phyloP scores from a whole-genome alignment of 495 filamentous ascomycete genomes.

The Trichoderma gamsii region DNA sequence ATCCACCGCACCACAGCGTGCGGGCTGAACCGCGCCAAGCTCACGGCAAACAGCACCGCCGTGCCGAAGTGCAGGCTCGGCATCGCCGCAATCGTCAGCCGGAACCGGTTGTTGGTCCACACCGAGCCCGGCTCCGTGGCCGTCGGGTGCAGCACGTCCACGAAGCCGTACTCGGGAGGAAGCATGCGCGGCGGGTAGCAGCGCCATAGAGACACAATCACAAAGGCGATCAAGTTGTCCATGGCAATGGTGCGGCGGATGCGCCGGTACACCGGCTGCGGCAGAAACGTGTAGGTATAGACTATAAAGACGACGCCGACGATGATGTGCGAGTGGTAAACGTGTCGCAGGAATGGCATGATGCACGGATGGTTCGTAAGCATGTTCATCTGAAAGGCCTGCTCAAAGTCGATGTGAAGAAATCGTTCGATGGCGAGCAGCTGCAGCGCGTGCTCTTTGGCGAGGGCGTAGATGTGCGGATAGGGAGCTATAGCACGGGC shows the following conservation, averaged over 20 bases:
- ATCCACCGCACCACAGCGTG: background rate
- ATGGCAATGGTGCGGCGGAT: slow-evolving; percentile 1
- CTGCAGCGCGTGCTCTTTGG: background rate
- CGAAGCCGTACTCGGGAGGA: background rate
- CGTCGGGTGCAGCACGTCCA: background rate
- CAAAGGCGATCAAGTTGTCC: slow-evolving; percentile 1
- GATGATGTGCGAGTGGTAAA: slow-evolving; percentile 10
- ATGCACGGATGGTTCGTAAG: background rate
- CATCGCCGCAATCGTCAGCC: slow-evolving; percentile 8
- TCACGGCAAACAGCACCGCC: background rate
- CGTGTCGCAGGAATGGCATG: background rate
- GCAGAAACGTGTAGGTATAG: background rate
- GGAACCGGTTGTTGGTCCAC: slow-evolving; percentile 1
- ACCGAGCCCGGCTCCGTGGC: background rate
- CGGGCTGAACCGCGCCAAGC: background rate
- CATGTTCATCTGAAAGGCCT: background rate
- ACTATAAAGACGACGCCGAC: slow-evolving; percentile 8
- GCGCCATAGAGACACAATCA: background rate
- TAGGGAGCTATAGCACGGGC: background rate
- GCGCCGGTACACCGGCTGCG: background rate
- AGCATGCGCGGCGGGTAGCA: slow-evolving; percentile 6
- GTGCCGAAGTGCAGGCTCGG: slow-evolving; percentile 7
- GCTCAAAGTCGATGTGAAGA: slow-evolving; percentile 1
- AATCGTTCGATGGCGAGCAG: background rate
- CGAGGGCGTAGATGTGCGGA: background rate